Percentiles rank a stretch among this genome's conserved stretches.
phyloP scores from a whole-genome alignment of 78 protist genomes.

The Speleostelium caveatum region DNA sequence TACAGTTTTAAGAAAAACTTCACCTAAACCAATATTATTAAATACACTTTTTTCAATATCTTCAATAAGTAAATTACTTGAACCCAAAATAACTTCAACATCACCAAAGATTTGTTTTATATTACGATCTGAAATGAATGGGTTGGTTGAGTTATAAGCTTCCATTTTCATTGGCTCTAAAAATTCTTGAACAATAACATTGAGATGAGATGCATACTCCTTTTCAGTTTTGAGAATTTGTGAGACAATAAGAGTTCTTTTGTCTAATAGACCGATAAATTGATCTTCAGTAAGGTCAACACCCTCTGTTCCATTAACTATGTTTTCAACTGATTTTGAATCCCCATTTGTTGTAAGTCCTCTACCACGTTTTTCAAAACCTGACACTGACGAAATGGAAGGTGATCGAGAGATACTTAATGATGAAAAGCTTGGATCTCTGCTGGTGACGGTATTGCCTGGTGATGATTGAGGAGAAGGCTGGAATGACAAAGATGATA shows the following conservation, averaged over 20 bases:
- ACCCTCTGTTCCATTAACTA: background rate
- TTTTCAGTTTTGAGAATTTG: conserved; percentile 48
- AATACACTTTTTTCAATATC: conserved; percentile 25
- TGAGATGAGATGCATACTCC: conserved; percentile 30
- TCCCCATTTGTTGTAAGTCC: background rate
- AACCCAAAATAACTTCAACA: conserved; percentile 49
- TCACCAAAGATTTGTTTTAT: conserved; percentile 71
- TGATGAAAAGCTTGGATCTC: background rate
- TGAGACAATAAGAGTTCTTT: background rate
- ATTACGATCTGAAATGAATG: conserved; percentile 23
- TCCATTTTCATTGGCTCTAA: conserved; percentile 20
- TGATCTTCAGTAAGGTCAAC: conserved; percentile 14
- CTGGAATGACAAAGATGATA: background rate
- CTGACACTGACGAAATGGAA: background rate
- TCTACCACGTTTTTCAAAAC: no score
- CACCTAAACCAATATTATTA: conserved; percentile 39
- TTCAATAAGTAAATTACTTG: conserved; percentile 30
- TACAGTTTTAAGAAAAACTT: conserved; percentile 52
- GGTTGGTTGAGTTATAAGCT: conserved; percentile 41
- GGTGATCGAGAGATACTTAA: background rate
- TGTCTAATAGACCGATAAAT: conserved; percentile 18
- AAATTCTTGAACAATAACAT: conserved; percentile 47
- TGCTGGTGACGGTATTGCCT: background rate
- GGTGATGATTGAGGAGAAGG: background rate
- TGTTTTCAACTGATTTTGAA: background rate